Evolutionary conservation across 176 grass and related monocot genomes (phyloP), one percentile per base, ranked within the genome.

Genomic region (Ananas comosus): DNA sequence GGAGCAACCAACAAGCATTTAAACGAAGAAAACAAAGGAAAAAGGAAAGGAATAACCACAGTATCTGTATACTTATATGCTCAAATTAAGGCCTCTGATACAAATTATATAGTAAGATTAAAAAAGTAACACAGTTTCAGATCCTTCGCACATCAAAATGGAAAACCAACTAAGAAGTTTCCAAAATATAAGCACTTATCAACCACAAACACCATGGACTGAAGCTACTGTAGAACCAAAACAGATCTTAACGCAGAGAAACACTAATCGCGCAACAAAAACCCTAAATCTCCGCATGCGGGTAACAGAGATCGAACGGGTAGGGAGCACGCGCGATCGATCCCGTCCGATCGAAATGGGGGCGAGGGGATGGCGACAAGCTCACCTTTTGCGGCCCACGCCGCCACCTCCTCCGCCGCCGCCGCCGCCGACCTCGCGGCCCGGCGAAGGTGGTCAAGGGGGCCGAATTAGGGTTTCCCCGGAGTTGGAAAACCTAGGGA

Each of bases 351-450:
- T 42, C 33, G 33, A 42, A 42, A 42, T 42, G 33, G 33, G 33
- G 33, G 33, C 4, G 33, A 42, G 33, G 33, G 33, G 33, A 42
- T 42, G 33, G 4, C 33, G 5, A 42, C 33, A 54, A 28, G 63
- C 79, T 82, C 70, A 92, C 88, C 92, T 91, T 89, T 96, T 14
- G 73, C 56, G 50, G 13, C 70, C 22, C 33, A 42, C 33, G 33
- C 33, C 33, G 29, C 29, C 29, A 33, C 29, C 29, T 33, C 29
- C 29, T 33, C 29, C 29, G 29, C 29, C 29, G 33, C 4, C 33
- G 33, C 33, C 33, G 65, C 19, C 53, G n/a, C n/a, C n/a, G 47
- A 70, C 64, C 66, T 80, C 72, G 53, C 66, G 49, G 77, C 9
- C 87, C 81, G 29, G 69, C 27, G 48, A 23, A 42, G 33, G 33